A percentile compares a stretch with the other conserved stretches of the same genome.
phyloP scores from a whole-genome alignment of 495 filamentous ascomycete species.

The Apiosordaria backusii region DNA sequence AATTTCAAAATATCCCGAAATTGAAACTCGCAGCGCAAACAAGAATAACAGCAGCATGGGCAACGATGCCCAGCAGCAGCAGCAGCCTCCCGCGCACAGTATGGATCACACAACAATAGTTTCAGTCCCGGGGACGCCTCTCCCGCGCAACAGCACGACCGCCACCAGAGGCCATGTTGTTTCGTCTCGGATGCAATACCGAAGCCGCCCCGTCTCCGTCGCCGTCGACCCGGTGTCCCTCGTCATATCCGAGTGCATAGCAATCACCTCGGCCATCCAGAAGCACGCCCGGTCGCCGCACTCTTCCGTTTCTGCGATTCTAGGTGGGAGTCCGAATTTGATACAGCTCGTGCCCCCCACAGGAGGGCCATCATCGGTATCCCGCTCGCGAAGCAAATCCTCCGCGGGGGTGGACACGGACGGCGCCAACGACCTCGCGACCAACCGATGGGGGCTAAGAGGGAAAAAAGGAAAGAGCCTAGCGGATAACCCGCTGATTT shows the following conservation, averaged over 20 bases:
- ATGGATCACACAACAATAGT: conserved; percentile 26
- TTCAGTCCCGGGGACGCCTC: conserved; percentile 21
- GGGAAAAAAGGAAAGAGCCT: conserved; percentile 98
- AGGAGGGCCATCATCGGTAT: neutral
- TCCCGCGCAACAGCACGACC: conserved; percentile 12
- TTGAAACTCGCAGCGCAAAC: neutral
- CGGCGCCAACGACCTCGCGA: conserved; percentile 40
- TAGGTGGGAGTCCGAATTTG: conserved; percentile 69
- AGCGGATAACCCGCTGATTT: conserved; percentile 96
- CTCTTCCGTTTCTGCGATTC: conserved; percentile 92
- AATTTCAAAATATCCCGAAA: no score
- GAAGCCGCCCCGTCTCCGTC: conserved; percentile 59
- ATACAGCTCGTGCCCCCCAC: conserved; percentile 44
- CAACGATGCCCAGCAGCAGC: conserved; percentile 46
- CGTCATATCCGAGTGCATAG: conserved; percentile 98
- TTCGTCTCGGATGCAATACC: conserved; percentile 45
- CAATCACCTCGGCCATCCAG: conserved; percentile 95
- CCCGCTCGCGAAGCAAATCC: conserved; percentile 30
- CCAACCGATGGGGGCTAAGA: conserved; percentile 78
- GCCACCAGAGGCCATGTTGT: conserved; percentile 13
- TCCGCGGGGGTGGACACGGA: conserved; percentile 25
- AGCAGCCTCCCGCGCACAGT: no score
- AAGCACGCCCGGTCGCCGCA: conserved; percentile 97
- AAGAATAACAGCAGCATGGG: conserved; percentile 36
- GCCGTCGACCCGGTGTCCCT: conserved; percentile 92